These are phyloP conservation scores for Barnettozyma wickerhamii DNA, from an alignment of 805 yeast species.

Conservation along the genomic window DNA sequence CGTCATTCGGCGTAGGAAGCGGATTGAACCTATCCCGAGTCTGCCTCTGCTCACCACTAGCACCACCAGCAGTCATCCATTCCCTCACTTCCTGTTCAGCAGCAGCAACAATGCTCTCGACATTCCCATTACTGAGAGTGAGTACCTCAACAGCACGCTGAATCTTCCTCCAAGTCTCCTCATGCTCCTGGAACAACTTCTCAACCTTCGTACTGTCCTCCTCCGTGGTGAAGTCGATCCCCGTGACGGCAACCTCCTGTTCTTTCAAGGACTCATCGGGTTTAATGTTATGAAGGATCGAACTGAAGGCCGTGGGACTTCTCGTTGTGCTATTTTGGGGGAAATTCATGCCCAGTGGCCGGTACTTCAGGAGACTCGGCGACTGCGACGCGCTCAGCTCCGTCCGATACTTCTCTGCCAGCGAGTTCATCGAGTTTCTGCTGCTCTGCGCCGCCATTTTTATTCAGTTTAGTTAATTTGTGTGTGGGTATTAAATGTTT, in stretches of 20 bases:
- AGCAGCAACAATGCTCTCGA: neutral
- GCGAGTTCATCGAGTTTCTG: constrained; percentile 1
- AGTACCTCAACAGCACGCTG: neutral
- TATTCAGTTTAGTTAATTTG: neutral
- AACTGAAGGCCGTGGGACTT: neutral
- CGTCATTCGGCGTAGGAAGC: constrained; percentile 19
- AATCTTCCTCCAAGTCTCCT: neutral
- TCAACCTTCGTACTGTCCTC: neutral
- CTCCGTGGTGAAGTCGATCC: too few relatives aligned
- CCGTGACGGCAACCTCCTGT: too few relatives aligned
- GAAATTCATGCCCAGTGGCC: constrained; percentile 4
- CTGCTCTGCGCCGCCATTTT: neutral
- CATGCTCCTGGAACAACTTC: neutral
- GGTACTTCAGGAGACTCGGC: neutral
- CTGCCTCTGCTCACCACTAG: neutral
- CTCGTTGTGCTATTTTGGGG: neutral
- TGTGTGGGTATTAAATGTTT: too few relatives aligned
- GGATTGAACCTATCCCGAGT: neutral
- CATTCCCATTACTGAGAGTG: neutral
- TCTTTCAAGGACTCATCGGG: neutral
- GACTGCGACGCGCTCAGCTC: neutral
- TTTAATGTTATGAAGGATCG: neutral
- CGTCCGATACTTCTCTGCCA: constrained; percentile 1
- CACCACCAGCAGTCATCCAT: neutral
- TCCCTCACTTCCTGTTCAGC: neutral